Evolutionary conservation across 768 basidiomycete genomes (phyloP).

Genomic region (Mycena kentingensis): DNA sequence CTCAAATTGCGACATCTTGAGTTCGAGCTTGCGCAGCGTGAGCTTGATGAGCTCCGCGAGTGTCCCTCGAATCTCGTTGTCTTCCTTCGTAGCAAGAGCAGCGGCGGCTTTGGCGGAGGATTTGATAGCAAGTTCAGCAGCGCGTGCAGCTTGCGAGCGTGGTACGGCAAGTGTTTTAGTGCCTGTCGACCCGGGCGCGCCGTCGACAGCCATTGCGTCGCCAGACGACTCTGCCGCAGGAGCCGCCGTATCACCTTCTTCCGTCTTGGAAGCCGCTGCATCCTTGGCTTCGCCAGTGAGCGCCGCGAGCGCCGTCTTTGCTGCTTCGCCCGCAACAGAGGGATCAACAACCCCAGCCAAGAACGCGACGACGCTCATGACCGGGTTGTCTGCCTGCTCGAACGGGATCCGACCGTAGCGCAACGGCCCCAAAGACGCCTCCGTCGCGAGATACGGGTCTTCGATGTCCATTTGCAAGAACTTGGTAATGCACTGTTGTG

Average conservation of each 20-base stretch:
- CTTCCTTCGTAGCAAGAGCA: slow-evolving; percentile 79
- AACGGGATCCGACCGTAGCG: slow-evolving; percentile 84
- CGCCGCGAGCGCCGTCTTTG: slow-evolving; percentile 84
- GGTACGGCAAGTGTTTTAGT: slow-evolving; percentile 53
- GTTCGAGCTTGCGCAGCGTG: slow-evolving; percentile 83
- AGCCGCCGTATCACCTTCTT: slow-evolving; percentile 32
- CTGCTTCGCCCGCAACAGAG: slow-evolving; percentile 90
- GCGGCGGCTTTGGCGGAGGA: slow-evolving; percentile 87
- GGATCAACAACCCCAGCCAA: slow-evolving; percentile 90
- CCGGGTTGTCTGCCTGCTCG: slow-evolving; percentile 94
- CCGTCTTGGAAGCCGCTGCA: slow-evolving; percentile 34
- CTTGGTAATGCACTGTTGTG: slow-evolving; percentile 93
- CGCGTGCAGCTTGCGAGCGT: slow-evolving; percentile 76
- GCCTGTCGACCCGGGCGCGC: too few species aligned
- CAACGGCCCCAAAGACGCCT: slow-evolving; percentile 74
- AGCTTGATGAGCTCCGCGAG: slow-evolving; percentile 86
- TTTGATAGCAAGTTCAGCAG: slow-evolving; percentile 84
- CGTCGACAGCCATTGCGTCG: slow-evolving; percentile 54
- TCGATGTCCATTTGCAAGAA: slow-evolving; percentile 97
- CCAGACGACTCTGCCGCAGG: slow-evolving; percentile 27
- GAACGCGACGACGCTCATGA: slow-evolving; percentile 98
- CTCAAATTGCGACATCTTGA: slow-evolving; percentile 95
- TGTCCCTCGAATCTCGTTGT: slow-evolving; percentile 72
- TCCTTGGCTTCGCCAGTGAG: slow-evolving; percentile 63
- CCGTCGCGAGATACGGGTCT: slow-evolving; percentile 83